Evolutionary conservation across 1,284 basidiomycete species (phyloP), one percentile per base, ranked within the genome.

Genomic region (Macrocystidia cucumis): DNA sequence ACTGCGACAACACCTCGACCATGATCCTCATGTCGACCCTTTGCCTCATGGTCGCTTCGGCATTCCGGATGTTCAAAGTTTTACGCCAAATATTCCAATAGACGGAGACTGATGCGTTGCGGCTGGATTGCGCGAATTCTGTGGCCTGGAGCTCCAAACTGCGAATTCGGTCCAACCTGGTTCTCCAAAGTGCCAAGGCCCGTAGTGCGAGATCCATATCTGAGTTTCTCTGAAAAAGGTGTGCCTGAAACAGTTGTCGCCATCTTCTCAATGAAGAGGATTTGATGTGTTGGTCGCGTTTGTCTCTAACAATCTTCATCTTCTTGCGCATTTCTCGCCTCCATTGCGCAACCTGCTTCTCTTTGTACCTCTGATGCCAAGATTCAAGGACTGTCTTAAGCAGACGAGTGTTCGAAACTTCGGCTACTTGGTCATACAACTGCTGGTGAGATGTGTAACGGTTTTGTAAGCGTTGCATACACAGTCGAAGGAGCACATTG

Each of bases 241-340:
- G 67, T 5, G 62, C 62, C n/a, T 59, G 61, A 42, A 72, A 65
- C 7, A 62, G 56, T 40, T 72, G 74, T 27, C 68, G 64, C 83
- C 83, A 86, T 44, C 67, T 71, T 19, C 55, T 57, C 75, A 76
- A 81, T 9, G 66, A 65, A 43, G 73, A 67, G 46, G 62, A 70
- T 46, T 62, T 51, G 30, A 80, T 47, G 42, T 66, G 63, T 3
- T 48, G 41, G 24, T 78, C 74, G 37, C 65, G 63, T 38, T 59
- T 72, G 35, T 71, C 68, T 32, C 71, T 74, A 26, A 80, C 57
- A 12, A 54, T 51, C 46, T 74, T 78, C 74, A 84, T 79, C 42
- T 70, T 77, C 32, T 58, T 47, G 14, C 83, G 75, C 78, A 85
- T 82, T 26, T 71, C 72, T 21, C 69, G 58, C 17, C 79, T 67